Evolutionary conservation across 2,329 filamentous ascomycete genomes (phyloP).

Genomic region (Fusarium sp.): DNA sequence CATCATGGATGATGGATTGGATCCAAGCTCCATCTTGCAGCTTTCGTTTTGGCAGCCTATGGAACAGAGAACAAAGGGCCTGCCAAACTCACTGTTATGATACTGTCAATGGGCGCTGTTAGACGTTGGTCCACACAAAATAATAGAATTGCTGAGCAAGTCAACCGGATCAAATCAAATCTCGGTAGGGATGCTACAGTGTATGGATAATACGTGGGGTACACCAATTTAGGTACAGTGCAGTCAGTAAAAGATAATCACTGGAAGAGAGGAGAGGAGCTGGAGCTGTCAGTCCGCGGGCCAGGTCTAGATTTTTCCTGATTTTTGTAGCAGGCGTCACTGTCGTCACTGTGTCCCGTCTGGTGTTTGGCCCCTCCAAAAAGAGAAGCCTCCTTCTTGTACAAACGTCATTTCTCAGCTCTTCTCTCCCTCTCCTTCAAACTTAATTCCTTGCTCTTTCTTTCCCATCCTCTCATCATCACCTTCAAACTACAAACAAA

Average conservation of each 20-base stretch:
- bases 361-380: constrained; percentile 38
- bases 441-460: constrained; percentile 15
- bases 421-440: constrained; percentile 14
- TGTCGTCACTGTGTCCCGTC: constrained; percentile 37
- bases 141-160: not conserved
- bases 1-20: constrained; percentile 28
- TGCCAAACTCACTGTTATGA: not conserved
- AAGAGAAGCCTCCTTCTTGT: constrained; percentile 26
- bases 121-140: constrained; percentile 23
- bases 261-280: not conserved
- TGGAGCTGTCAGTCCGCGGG: no score
- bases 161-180: not conserved
- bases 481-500: constrained; percentile 18
- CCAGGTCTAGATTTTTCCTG: constrained; percentile 21
- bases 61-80: constrained; percentile 1
- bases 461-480: constrained; percentile 21
- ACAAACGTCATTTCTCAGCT: constrained; percentile 35
- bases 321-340: constrained; percentile 29
- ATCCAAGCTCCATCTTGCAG: constrained; percentile 40
- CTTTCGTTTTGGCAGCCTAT: constrained; percentile 2
- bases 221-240: constrained; percentile 1
- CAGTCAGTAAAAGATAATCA: not conserved
- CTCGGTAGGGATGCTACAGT: not conserved
- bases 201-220: constrained; percentile 13
- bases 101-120: constrained; percentile 12